Evolutionary conservation across 2,329 filamentous ascomycete genomes (phyloP).

Genomic region (Fragosphaeria purpurea): DNA sequence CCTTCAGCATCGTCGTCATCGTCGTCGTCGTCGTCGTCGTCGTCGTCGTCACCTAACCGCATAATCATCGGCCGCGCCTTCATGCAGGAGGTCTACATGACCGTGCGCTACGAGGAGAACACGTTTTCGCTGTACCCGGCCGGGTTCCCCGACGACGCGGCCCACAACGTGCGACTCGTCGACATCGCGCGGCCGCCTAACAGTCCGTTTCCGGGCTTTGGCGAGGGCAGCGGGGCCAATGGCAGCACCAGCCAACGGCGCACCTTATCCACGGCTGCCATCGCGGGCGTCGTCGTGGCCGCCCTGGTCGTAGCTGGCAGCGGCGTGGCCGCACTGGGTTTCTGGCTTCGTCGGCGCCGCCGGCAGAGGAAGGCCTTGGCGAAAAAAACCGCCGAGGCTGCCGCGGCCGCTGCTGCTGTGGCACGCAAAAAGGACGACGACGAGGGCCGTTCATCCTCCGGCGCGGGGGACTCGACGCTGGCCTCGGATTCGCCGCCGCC

Average conservation of each 20-base stretch:
- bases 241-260: not conserved
- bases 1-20: conserved; percentile 23
- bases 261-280: conserved; percentile 30
- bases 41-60: conserved; percentile 17
- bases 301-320: conserved; percentile 23
- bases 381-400: no score
- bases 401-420: not conserved
- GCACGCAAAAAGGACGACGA: no score
- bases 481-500: conserved; percentile 24
- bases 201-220: conserved; percentile 34
- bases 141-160: conserved; percentile 34
- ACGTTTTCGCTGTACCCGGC: conserved; percentile 48
- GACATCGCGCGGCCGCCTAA: conserved; percentile 32
- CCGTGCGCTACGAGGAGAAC: conserved; percentile 44
- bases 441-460: not conserved
- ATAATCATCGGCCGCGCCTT: conserved; percentile 59
- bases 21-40: conserved; percentile 19
- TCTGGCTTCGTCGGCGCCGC: conserved; percentile 23
- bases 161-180: conserved; percentile 29
- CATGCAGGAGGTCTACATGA: conserved; percentile 57
- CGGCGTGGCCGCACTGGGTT: conserved; percentile 17
- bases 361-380: conserved; percentile 14
- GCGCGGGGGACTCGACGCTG: conserved; percentile 23
- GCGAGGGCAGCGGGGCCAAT: conserved; percentile 17
- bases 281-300: conserved; percentile 37